Evolutionary conservation across 140 eudicot species (phyloP).

Genomic region (Flaveria floridana): DNA sequence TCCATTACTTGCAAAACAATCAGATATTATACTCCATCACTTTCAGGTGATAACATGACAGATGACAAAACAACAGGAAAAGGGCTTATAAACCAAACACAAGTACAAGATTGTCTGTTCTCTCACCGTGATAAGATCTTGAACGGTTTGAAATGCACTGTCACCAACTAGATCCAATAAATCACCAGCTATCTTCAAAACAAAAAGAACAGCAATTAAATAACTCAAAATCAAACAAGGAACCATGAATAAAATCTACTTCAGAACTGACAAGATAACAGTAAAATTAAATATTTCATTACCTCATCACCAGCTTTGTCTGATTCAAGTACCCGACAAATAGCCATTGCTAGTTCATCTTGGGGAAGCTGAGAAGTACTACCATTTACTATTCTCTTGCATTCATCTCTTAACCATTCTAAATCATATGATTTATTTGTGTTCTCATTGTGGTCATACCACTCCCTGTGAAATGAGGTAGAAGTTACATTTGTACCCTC

Average conservation of each 20-base stretch:
- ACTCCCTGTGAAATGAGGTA: slow-evolving; percentile 48
- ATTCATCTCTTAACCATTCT: slow-evolving; percentile 78
- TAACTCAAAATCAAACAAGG: slow-evolving; percentile 21
- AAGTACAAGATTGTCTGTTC: slow-evolving; percentile 15
- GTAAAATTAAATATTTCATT: slow-evolving; percentile 24
- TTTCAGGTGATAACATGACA: slow-evolving; percentile 19
- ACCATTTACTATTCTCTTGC: slow-evolving; percentile 60
- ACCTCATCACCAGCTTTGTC: slow-evolving; percentile 98
- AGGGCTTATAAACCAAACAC: background rate
- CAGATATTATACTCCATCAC: slow-evolving; percentile 15
- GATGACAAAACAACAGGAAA: background rate
- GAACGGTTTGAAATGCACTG: slow-evolving; percentile 86
- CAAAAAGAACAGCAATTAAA: slow-evolving; percentile 17
- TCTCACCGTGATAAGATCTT: slow-evolving; percentile 75
- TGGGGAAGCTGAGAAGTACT: slow-evolving; percentile 82
- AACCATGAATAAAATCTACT: background rate
- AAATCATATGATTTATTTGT: slow-evolving; percentile 60
- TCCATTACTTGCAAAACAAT: slow-evolving; percentile 10
- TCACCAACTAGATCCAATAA: slow-evolving; percentile 95
- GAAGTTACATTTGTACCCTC: slow-evolving; percentile 48
- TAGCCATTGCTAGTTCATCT: slow-evolving; percentile 98
- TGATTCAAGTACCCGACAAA: slow-evolving; percentile 90
- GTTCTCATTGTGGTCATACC: slow-evolving; percentile 47
- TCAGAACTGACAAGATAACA: slow-evolving; percentile 13
- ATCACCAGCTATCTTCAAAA: slow-evolving; percentile 88